Percentiles rank a stretch among this genome's conserved stretches.
phyloP scores from a whole-genome alignment of 2,329 filamentous ascomycete species.

The Raffaelea deltoideospora region DNA sequence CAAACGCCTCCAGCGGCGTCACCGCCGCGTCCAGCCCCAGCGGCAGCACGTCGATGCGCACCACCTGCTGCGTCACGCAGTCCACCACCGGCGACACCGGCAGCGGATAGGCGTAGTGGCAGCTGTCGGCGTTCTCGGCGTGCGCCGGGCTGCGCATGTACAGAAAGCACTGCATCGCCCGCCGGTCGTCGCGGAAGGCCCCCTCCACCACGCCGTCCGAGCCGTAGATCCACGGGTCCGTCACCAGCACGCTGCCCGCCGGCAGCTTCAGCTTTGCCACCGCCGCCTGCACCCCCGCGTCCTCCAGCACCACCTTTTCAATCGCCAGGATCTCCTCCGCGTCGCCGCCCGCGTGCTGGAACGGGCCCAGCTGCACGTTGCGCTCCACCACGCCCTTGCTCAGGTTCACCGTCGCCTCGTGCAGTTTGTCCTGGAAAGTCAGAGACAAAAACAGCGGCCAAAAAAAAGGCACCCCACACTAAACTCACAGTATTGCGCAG shows the following conservation, averaged over 20 bases:
- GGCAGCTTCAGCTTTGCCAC: conserved; percentile 47
- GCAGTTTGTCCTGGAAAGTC: conserved; percentile 31
- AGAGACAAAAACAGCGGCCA: conserved; percentile 9
- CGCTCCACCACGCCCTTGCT: background rate
- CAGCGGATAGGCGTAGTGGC: conserved; percentile 39
- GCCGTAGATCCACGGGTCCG: conserved; percentile 52
- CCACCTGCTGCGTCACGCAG: conserved; percentile 28
- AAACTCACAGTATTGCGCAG: background rate
- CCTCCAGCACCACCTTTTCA: conserved; percentile 37
- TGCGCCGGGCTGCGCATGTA: conserved; percentile 52
- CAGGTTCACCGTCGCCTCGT: conserved; percentile 34
- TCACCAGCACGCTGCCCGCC: conserved; percentile 39
- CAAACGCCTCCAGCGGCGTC: too few relatives aligned
- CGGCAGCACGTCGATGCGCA: conserved; percentile 28
- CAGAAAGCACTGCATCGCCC: conserved; percentile 37
- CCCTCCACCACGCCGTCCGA: conserved; percentile 30
- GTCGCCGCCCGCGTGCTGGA: conserved; percentile 40
- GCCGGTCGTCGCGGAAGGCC: conserved; percentile 2
- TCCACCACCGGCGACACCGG: conserved; percentile 40
- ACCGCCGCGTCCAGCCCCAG: conserved; percentile 20
- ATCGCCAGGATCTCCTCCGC: conserved; percentile 43
- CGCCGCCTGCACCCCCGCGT: conserved; percentile 41
- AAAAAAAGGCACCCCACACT: conserved; percentile 20
- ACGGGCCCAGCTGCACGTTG: conserved; percentile 17
- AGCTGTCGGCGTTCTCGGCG: conserved; percentile 42